Evolutionary conservation across 2,329 filamentous ascomycete species (phyloP).

Genomic region (Claviceps monticola): DNA sequence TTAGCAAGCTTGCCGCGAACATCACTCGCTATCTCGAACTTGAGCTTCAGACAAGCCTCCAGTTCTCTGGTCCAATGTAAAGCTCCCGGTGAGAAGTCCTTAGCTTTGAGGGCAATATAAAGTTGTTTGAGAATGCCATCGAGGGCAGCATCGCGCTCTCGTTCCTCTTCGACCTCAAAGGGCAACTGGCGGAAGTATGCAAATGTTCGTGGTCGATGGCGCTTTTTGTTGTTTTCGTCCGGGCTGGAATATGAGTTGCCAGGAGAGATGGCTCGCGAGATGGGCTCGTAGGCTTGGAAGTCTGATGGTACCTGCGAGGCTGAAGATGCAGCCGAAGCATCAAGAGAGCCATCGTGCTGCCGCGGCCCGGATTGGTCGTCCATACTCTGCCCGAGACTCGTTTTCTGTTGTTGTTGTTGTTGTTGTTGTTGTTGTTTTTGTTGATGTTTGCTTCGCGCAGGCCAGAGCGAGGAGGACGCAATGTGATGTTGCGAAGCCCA

Average conservation of each 20-base stretch:
- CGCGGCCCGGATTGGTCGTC: slow-evolving; percentile 25
- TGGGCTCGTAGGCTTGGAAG: slow-evolving; percentile 45
- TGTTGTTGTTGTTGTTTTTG: background rate
- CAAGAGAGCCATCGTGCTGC: slow-evolving; percentile 17
- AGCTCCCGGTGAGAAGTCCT: slow-evolving; percentile 87
- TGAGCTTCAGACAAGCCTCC: slow-evolving; percentile 85
- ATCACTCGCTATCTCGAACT: slow-evolving; percentile 87
- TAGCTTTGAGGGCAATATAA: slow-evolving; percentile 79
- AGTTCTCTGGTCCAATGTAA: slow-evolving; percentile 96
- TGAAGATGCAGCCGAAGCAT: slow-evolving; percentile 18
- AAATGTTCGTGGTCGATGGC: slow-evolving; percentile 79
- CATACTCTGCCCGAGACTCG: slow-evolving; percentile 14
- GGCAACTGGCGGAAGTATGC: slow-evolving; percentile 86
- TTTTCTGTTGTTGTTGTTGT: background rate
- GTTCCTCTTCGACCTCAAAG: slow-evolving; percentile 71
- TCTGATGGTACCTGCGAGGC: slow-evolving; percentile 20
- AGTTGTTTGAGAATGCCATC: slow-evolving; percentile 85
- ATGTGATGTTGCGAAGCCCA: background rate
- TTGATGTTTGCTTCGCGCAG: background rate
- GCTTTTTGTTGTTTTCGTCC: slow-evolving; percentile 40
- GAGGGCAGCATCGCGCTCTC: slow-evolving; percentile 63
- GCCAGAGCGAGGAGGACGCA: background rate
- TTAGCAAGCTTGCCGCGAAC: slow-evolving; percentile 72
- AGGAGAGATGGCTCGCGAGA: slow-evolving; percentile 77
- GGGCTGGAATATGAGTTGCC: slow-evolving; percentile 43